phyloP scores from a whole-genome alignment of 2,329 filamentous ascomycete genomes.

The Trichoderma guizhouense region DNA sequence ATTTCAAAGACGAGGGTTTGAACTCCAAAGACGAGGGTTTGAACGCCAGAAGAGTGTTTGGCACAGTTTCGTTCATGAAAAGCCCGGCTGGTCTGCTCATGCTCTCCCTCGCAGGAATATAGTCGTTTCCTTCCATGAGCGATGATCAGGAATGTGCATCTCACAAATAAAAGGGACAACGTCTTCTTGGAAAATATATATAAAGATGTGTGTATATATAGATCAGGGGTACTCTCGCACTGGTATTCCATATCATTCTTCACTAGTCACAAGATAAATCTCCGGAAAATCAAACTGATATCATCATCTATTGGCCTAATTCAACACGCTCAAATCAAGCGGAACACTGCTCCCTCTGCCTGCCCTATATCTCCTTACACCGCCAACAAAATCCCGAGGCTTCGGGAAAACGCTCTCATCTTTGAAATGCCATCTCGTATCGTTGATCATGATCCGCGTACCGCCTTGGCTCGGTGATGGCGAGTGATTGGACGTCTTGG shows the following conservation, averaged over 20 bases:
- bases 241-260: neutral
- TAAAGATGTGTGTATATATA: neutral
- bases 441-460: slow-evolving; percentile 60
- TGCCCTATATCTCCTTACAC: slow-evolving; percentile 76
- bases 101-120: neutral
- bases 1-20: neutral
- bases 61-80: neutral
- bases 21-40: neutral
- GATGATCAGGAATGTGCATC: neutral
- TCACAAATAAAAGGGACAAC: neutral
- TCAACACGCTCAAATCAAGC: slow-evolving; percentile 64
- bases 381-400: slow-evolving; percentile 75
- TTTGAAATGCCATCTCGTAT: slow-evolving; percentile 83
- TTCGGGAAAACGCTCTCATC: slow-evolving; percentile 78
- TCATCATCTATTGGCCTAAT: slow-evolving; percentile 14
- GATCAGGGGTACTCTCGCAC: neutral
- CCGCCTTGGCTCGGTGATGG: slow-evolving; percentile 28
- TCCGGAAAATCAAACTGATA: slow-evolving; percentile 7
- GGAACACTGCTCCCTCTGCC: slow-evolving; percentile 93
- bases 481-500: slow-evolving; percentile 33
- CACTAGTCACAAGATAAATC: neutral
- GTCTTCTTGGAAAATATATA: neutral
- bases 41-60: neutral
- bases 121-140: neutral
- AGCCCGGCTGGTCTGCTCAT: neutral